Conservation (phyloP, 805 yeast species). For the Nakazawaea wickerhamii region DNA sequence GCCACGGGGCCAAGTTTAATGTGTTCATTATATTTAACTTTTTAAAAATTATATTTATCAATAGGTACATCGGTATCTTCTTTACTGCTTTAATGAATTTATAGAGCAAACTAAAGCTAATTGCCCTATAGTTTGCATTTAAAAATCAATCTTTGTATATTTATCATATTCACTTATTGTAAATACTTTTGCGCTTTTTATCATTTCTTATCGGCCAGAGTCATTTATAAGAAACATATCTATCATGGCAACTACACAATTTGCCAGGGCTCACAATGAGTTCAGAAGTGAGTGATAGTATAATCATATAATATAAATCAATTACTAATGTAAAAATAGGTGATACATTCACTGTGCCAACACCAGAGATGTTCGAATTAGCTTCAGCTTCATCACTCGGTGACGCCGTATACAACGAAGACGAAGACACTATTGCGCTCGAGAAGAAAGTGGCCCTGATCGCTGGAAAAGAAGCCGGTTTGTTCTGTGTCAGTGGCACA, state of each 20-base stretch:
- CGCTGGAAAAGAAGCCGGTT: conserved; percentile 75
- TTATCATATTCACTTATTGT: not conserved
- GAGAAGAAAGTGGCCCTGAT: conserved; percentile 60
- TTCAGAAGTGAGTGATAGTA: conserved; percentile 41
- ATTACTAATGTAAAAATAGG: conserved; percentile 3
- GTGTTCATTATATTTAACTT: conserved; percentile 77
- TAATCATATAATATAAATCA: too few species aligned
- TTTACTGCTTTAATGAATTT: too few species aligned
- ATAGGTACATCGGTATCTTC: too few species aligned
- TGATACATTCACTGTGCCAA: conserved; percentile 90
- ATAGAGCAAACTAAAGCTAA: too few species aligned
- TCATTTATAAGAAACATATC: not conserved
- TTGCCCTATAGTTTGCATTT: too few species aligned
- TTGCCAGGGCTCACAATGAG: conserved; percentile 35
- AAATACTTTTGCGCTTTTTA: not conserved
- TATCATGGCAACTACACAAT: conserved; percentile 1
- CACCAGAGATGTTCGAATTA: conserved; percentile 63
- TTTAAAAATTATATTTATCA: conserved; percentile 36
- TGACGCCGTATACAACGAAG: conserved; percentile 88
- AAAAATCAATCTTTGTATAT: conserved; percentile 5
- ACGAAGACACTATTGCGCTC: conserved; percentile 56
- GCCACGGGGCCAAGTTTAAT: conserved; percentile 85
- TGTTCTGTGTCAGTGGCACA: conserved; percentile 86
- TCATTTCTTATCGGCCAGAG: not conserved
- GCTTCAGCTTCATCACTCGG: conserved; percentile 59